Conservation (phyloP, 2,329 filamentous ascomycete genomes). For the Colletotrichum tropicale region DNA sequence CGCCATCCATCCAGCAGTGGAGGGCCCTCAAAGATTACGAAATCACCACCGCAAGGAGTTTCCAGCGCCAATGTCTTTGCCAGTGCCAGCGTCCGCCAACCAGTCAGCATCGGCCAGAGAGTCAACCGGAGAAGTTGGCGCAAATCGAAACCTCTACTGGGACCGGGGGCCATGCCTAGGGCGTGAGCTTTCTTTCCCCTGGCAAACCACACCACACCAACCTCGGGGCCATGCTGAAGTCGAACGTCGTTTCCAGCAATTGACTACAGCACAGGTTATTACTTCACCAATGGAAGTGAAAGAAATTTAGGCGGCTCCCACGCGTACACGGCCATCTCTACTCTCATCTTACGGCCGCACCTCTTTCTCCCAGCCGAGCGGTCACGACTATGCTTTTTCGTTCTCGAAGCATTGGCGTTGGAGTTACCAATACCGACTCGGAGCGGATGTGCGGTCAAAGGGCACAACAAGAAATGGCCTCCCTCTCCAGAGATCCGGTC, state of each 20-base stretch:
- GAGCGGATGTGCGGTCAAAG: not conserved
- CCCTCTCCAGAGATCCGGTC: not conserved
- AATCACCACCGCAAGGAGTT: not conserved
- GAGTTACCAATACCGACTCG: not conserved
- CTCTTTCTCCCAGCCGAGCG: not conserved
- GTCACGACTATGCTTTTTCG: slow-evolving; percentile 7
- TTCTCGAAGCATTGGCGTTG: slow-evolving; percentile 10
- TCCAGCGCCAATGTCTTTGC: not conserved
- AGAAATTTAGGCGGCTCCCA: not conserved
- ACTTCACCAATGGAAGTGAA: not conserved
- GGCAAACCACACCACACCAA: too few species aligned
- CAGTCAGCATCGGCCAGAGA: too few species aligned
- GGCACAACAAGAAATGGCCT: not conserved
- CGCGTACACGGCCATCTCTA: not conserved
- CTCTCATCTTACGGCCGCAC: slow-evolving; percentile 14
- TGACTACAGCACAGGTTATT: not conserved
- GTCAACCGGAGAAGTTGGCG: too few species aligned
- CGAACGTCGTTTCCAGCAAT: too few species aligned
- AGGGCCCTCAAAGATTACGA: not conserved
- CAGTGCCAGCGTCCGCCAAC: not conserved
- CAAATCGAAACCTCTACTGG: too few species aligned
- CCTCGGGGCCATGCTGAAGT: too few species aligned
- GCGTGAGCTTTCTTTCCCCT: too few species aligned
- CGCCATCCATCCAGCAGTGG: not conserved
- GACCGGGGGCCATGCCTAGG: too few species aligned